Evolutionary conservation across 306 rosid species (phyloP).

Genomic region (Fragaria ananassa): DNA sequence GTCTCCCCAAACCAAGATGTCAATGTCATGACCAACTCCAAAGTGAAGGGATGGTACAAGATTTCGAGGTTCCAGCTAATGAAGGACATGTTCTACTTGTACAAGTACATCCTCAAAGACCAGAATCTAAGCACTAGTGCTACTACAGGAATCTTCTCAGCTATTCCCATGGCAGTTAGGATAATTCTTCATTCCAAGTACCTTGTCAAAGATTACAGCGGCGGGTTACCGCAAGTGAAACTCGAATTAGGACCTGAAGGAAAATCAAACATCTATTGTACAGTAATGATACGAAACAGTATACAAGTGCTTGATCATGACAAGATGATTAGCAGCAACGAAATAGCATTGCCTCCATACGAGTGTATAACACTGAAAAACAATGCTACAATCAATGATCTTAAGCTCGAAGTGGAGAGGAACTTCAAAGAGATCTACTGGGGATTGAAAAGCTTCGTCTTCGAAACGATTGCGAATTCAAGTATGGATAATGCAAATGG

Average conservation of each 20-base stretch:
- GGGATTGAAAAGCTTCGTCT: conserved; percentile 59
- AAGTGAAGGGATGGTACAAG: conserved; percentile 45
- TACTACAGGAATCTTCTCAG: conserved; percentile 39
- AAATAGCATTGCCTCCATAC: conserved; percentile 41
- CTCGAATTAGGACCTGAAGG: conserved; percentile 42
- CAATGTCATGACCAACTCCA: conserved; percentile 18
- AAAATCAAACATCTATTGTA: conserved; percentile 44
- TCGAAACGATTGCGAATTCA: conserved; percentile 44
- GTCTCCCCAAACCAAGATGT: conserved; percentile 42
- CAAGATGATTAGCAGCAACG: background rate
- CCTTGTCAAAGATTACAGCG: conserved; percentile 54
- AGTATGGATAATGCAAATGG: conserved; percentile 33
- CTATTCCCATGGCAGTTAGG: conserved; percentile 58
- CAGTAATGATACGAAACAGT: conserved; percentile 39
- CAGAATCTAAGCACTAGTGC: conserved; percentile 25
- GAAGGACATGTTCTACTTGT: conserved; percentile 64
- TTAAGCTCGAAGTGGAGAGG: conserved; percentile 64
- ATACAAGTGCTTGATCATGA: background rate
- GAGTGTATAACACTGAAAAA: conserved; percentile 56
- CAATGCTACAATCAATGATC: conserved; percentile 53
- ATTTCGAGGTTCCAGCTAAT: conserved; percentile 55
- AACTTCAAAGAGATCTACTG: conserved; percentile 69
- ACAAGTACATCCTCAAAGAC: conserved; percentile 56
- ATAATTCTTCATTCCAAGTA: conserved; percentile 68
- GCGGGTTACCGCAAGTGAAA: conserved; percentile 41